A percentile compares a stretch with the other conserved stretches of the same genome.
phyloP scores from a whole-genome alignment of 2,329 filamentous ascomycete species.

The Diaporthe citriasiana region DNA sequence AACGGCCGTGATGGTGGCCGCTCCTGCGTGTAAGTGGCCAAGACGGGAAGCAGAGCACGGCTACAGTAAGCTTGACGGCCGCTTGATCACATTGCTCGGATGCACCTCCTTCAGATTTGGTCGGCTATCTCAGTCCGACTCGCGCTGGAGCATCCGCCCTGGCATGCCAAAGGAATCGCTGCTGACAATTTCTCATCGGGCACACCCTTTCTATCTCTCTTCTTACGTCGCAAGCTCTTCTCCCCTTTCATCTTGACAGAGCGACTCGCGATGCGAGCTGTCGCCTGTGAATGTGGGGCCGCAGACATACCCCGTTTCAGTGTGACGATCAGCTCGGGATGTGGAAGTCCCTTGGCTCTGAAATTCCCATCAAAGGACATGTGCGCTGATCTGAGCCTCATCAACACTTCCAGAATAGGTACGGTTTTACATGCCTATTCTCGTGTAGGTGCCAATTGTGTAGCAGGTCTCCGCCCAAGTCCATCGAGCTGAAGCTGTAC shows the following conservation, averaged over 20 bases:
- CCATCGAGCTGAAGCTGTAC: background rate
- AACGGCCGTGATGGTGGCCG: background rate
- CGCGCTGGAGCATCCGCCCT: background rate
- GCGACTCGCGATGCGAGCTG: slow-evolving; percentile 10
- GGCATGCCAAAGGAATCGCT: background rate
- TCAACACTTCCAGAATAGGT: background rate
- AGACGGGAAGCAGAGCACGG: background rate
- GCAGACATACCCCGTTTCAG: slow-evolving; percentile 26
- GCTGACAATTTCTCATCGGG: background rate
- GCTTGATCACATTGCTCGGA: background rate
- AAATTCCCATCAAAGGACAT: background rate
- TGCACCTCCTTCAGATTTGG: background rate
- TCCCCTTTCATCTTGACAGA: background rate
- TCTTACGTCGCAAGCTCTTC: background rate
- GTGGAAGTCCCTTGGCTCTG: background rate
- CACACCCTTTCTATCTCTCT: background rate
- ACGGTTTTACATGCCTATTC: background rate
- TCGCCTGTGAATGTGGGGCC: slow-evolving; percentile 23
- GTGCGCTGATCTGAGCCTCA: background rate
- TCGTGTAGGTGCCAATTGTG: no score
- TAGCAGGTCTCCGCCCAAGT: background rate
- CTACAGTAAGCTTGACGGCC: background rate
- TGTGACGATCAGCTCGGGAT: slow-evolving; percentile 27
- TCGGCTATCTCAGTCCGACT: background rate
- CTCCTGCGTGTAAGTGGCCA: slow-evolving; percentile 8